These are phyloP conservation scores for Porphyra umbilicalis DNA, from an alignment of 31 red algal genomes.

Conservation along the genomic window DNA sequence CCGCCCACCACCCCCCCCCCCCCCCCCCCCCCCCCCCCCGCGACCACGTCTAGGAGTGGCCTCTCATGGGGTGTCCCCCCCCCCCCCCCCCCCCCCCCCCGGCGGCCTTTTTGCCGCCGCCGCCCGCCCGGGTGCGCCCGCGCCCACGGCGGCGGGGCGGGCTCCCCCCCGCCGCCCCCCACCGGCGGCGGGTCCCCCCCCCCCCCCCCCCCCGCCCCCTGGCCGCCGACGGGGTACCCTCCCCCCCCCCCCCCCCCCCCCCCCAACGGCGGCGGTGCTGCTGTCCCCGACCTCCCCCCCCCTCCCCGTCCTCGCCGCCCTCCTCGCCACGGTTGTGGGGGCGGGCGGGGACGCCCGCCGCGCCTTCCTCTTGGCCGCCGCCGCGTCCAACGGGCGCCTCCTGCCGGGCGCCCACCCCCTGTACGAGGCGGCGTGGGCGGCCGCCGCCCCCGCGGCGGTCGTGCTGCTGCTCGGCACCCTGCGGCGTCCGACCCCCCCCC, in stretches of 20 bases:
- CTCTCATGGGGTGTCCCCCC: not conserved
- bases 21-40: too few relatives aligned
- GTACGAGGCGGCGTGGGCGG: not conserved
- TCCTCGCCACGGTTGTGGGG: not conserved
- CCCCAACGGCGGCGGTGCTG: not conserved
- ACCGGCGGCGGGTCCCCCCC: too few relatives aligned
- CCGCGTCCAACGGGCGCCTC: conserved; percentile 8
- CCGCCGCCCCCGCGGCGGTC: conserved; percentile 1
- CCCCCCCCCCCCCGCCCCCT: too few relatives aligned
- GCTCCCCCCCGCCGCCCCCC: too few relatives aligned
- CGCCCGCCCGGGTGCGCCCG: not conserved
- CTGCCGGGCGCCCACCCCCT: not conserved
- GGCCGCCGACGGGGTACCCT: too few relatives aligned
- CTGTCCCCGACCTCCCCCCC: not conserved
- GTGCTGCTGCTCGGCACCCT: conserved; percentile 10
- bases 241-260: too few relatives aligned
- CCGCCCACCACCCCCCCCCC: too few relatives aligned
- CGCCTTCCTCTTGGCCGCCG: conserved; percentile 16
- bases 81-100: not conserved
- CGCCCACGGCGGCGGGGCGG: not conserved
- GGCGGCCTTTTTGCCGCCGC: not conserved
- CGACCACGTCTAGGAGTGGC: too few relatives aligned
- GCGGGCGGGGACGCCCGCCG: not conserved
- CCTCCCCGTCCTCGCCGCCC: not conserved
- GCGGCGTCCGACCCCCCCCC: not conserved